A percentile compares a stretch with the other conserved stretches of the same genome.
These are phyloP conservation scores for Sugiyamaella qingdaonensis DNA, from an alignment of 805 yeast genomes.

Conservation along the genomic window DNA sequence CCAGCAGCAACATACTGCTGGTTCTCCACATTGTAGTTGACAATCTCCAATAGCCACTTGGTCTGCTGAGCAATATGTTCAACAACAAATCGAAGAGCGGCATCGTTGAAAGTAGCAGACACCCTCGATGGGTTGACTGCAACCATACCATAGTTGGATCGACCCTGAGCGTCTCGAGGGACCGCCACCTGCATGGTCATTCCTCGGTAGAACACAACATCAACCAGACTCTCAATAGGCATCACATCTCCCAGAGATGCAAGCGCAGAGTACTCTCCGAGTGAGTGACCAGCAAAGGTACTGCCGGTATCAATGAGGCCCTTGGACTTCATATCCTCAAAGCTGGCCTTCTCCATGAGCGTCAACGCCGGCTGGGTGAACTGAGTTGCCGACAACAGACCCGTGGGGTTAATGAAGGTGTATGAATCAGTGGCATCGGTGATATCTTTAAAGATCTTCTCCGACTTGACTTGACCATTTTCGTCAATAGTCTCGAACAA, in stretches of 20 bases:
- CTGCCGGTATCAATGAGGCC: constrained; percentile 92
- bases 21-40: constrained; percentile 96
- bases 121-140: constrained; percentile 97
- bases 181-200: constrained; percentile 99
- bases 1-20: constrained; percentile 99
- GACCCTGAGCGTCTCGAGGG: constrained; percentile 90
- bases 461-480: constrained; percentile 78
- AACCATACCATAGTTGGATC: constrained; percentile 99
- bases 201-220: constrained; percentile 98
- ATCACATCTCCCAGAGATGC: constrained; percentile 96
- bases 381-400: constrained; percentile 95
- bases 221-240: constrained; percentile 97
- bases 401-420: constrained; percentile 90
- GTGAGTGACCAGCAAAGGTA: constrained; percentile 98
- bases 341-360: constrained; percentile 97
- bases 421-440: constrained; percentile 73
- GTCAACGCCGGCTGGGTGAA: constrained; percentile 99
- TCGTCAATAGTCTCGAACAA: constrained; percentile 91
- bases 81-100: constrained; percentile 91
- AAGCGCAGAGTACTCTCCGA: constrained; percentile 98
- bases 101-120: constrained; percentile 80
- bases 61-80: constrained; percentile 81
- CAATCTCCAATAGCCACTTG: constrained; percentile 94
- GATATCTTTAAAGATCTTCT: constrained; percentile 92
- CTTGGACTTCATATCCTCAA: constrained; percentile 94